Evolutionary conservation across 768 basidiomycete species (phyloP), one percentile per base, ranked within the genome.

Genomic region (Lactarius trivialis): DNA sequence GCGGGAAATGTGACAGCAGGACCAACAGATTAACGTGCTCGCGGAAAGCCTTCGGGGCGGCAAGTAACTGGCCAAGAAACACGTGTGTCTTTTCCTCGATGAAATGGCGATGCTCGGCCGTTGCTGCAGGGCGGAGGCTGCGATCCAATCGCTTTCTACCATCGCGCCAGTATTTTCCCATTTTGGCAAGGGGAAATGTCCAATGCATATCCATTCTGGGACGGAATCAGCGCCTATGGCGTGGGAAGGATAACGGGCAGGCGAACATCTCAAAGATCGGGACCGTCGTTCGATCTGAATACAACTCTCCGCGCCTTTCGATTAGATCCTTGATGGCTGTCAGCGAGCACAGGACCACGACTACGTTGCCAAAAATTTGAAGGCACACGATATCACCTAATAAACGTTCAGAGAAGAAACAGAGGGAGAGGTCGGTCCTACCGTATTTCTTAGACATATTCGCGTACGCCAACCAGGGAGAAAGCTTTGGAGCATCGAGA

Each of bases 41-140:
- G 2, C 50, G 49, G 24, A 61, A 61, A 17, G 33, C 37, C 17
- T 51, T 19, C 7, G 60, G 55, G 0, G 55, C 43, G 11, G 15
- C 11, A n/a, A 56, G 39, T 7, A 61, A 32, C 26, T 52, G 19
- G 7, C 21, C 55, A 14, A 61, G 60, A 9, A 61, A 43, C 3
- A 17, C n/a, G 2, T 50, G 49, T n/a, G 50, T 57, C 41, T 61
- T 50, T 45, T 61, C 60, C 34, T 61, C 48, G 0, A 61, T 61
- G 32, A 56, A 34, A 7, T 4, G 60, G 7, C 33, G 49, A 52
- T 61, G 36, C 24, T 28, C 28, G 2, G 19, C 26, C 6, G 49
- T 28, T 14, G 24, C 37, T 24, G 49, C 32, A 9, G 60, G 39
- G 9, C 60, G 60, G n/a, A 61, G 55, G 50, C 55, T 36, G 11